A percentile compares a stretch with the other conserved stretches of the same genome.
Evolutionary conservation across 306 rosid species (phyloP).

Genomic region (Medicago truncatula): MtrunA17r5.0-ANR NC_053044.1:33866001-33866500

Average conservation of each 20-base stretch:
- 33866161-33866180: slow-evolving; percentile 55
- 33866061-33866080: slow-evolving; percentile 36
- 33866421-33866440: no score
- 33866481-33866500: no score
- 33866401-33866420: no score
- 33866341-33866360: no score
- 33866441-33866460: no score
- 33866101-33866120: slow-evolving; percentile 61
- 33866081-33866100: slow-evolving; percentile 51
- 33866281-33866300: no score
- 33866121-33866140: slow-evolving; percentile 55
- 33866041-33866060: background rate
- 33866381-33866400: no score
- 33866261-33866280: background rate
- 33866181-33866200: slow-evolving; percentile 48
- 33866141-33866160: slow-evolving; percentile 53
- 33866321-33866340: no score
- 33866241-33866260: background rate
- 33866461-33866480: no score
- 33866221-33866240: background rate
- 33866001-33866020: slow-evolving; percentile 5
- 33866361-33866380: no score
- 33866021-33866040: slow-evolving; percentile 39
- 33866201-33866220: slow-evolving; percentile 54
- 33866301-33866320: no score